Evolutionary conservation across 2,329 filamentous ascomycete genomes (phyloP).

Genomic region (Sclerotinia minor): DNA sequence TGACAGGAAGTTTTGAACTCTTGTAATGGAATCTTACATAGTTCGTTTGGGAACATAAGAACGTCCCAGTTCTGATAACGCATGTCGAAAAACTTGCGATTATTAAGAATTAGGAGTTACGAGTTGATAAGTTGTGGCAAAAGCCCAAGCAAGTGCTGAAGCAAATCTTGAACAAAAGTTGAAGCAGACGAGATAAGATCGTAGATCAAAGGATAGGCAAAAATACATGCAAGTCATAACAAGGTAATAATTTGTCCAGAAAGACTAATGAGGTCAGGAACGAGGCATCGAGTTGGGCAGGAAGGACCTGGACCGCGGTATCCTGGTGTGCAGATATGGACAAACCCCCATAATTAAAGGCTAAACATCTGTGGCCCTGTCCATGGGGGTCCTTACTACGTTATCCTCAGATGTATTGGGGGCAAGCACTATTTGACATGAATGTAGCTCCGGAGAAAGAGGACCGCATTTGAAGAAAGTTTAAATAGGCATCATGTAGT

Average conservation of each 20-base stretch:
- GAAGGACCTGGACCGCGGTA: background rate
- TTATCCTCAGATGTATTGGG: background rate
- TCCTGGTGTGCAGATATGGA: background rate
- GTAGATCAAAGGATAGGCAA: background rate
- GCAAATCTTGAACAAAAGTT: slow-evolving; percentile 21
- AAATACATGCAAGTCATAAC: slow-evolving; percentile 1
- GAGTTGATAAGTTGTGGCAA: slow-evolving; percentile 10
- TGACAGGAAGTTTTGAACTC: slow-evolving; percentile 82
- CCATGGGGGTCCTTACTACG: background rate
- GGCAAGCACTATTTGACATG: background rate
- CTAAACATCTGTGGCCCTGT: background rate
- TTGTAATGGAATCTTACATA: slow-evolving; percentile 69
- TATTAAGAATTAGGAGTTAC: slow-evolving; percentile 14
- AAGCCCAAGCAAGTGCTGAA: slow-evolving; percentile 23
- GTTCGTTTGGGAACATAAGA: slow-evolving; percentile 68
- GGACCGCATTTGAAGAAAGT: background rate
- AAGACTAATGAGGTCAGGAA: background rate
- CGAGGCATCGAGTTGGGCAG: background rate
- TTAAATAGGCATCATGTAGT: background rate
- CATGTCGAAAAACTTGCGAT: slow-evolving; percentile 52
- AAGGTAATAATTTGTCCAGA: background rate
- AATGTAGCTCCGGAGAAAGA: background rate
- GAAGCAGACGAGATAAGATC: background rate
- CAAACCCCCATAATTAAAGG: background rate
- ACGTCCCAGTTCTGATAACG: slow-evolving; percentile 86